Conservation (phyloP, 2,329 filamentous ascomycete species). For the Fusarium torulosum region DNA sequence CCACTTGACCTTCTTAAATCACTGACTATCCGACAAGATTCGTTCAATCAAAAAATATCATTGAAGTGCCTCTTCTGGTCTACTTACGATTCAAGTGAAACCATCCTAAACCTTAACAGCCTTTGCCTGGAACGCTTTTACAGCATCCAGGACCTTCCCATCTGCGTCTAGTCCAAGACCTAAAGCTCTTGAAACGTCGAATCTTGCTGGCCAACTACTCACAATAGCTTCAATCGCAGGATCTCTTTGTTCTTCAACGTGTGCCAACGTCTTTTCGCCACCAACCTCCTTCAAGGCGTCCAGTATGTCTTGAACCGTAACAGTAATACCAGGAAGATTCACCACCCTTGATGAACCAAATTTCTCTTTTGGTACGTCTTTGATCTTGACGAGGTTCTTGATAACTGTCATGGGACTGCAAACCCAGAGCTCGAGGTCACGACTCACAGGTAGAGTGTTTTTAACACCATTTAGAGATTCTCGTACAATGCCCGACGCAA, state of each 20-base stretch:
- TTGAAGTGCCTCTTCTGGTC: no score
- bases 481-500: slow-evolving; percentile 71
- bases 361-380: slow-evolving; percentile 57
- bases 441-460: slow-evolving; percentile 60
- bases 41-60: no score
- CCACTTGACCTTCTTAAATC: fast-evolving
- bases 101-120: neutral
- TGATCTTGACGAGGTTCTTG: slow-evolving; percentile 60
- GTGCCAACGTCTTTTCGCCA: slow-evolving; percentile 57
- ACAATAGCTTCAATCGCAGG: slow-evolving; percentile 63
- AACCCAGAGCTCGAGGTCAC: slow-evolving; percentile 63
- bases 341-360: slow-evolving; percentile 57
- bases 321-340: slow-evolving; percentile 65
- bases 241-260: slow-evolving; percentile 62
- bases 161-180: slow-evolving; percentile 65
- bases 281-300: slow-evolving; percentile 62
- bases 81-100: no score
- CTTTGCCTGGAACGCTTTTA: slow-evolving; percentile 42
- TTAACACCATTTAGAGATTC: slow-evolving; percentile 63
- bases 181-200: slow-evolving; percentile 64
- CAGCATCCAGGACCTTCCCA: slow-evolving; percentile 51
- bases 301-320: slow-evolving; percentile 65
- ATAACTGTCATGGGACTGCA: slow-evolving; percentile 65
- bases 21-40: no score
- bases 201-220: slow-evolving; percentile 64